Evolutionary conservation across 2,329 filamentous ascomycete species (phyloP).

Genomic region (Cladophialophora psammophila): DNA sequence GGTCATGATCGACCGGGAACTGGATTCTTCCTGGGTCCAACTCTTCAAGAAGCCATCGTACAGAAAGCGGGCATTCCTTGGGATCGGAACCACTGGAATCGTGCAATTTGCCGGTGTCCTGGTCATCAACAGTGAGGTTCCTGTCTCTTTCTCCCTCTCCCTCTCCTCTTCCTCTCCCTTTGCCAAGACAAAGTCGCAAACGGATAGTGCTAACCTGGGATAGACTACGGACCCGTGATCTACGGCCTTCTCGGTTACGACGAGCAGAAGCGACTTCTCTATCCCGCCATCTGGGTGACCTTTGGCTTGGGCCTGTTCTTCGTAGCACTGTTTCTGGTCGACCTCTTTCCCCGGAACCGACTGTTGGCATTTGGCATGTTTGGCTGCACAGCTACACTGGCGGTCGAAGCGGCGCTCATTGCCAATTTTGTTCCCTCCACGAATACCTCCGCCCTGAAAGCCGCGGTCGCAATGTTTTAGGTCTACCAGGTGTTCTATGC

Average conservation of each 20-base stretch:
- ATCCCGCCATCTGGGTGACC: conserved; percentile 26
- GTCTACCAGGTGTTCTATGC: too few relatives aligned
- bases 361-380: not conserved
- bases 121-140: conserved; percentile 50
- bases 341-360: conserved; percentile 2
- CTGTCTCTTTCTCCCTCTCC: conserved; percentile 12
- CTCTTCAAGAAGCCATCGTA: conserved; percentile 30
- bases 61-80: conserved; percentile 31
- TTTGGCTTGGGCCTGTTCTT: conserved; percentile 1
- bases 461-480: too few relatives aligned
- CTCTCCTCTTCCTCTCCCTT: too few relatives aligned
- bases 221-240: conserved; percentile 27
- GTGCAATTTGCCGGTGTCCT: conserved; percentile 44
- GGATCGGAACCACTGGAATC: conserved; percentile 25
- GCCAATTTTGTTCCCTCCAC: too few relatives aligned
- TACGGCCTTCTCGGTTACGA: conserved; percentile 25
- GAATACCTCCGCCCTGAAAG: too few relatives aligned
- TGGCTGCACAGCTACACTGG: too few relatives aligned
- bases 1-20: conserved; percentile 26
- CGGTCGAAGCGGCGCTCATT: too few relatives aligned
- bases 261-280: conserved; percentile 17
- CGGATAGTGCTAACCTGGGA: conserved; percentile 9
- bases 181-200: too few relatives aligned
- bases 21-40: conserved; percentile 26
- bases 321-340: conserved; percentile 18